phyloP scores from a whole-genome alignment of 2,329 filamentous ascomycete genomes.

The Dactylellina drechsleri region DNA sequence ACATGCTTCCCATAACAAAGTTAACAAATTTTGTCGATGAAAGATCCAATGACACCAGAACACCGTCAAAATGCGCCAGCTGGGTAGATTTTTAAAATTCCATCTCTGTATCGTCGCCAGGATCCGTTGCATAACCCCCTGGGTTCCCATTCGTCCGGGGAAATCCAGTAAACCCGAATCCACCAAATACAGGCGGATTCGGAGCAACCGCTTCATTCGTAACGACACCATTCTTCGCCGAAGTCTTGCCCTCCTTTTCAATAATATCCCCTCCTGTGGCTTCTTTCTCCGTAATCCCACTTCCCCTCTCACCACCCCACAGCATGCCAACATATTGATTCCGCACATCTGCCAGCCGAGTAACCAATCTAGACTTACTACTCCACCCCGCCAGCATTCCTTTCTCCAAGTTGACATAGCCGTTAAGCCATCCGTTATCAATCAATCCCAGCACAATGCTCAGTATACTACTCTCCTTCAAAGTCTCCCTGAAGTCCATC shows the following conservation, averaged over 20 bases:
- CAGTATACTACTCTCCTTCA: constrained; percentile 43
- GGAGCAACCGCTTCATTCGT: neutral
- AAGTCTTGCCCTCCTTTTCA: constrained; percentile 14
- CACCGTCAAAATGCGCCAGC: neutral
- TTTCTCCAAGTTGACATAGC: constrained; percentile 51
- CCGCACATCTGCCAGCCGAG: constrained; percentile 42
- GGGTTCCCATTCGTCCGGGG: constrained; percentile 14
- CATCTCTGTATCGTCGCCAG: constrained; percentile 51
- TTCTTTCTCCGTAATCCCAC: constrained; percentile 51
- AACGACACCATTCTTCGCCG: neutral
- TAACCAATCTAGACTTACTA: constrained; percentile 53
- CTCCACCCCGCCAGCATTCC: constrained; percentile 49
- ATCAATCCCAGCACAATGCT: constrained; percentile 46
- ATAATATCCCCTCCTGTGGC: neutral
- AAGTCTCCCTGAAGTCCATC: constrained; percentile 28
- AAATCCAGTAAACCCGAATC: constrained; percentile 13
- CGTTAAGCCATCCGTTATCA: constrained; percentile 53
- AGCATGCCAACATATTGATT: constrained; percentile 53
- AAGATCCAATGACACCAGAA: constrained; percentile 9
- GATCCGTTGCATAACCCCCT: constrained; percentile 41
- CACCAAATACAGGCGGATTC: constrained; percentile 24
- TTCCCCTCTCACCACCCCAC: constrained; percentile 44
- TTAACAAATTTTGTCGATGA: neutral
- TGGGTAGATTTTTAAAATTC: constrained; percentile 22
- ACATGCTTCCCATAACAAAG: neutral